Evolutionary conservation across 352 stramenopile species (phyloP).

Genomic region (Phytophthora sojae): DNA sequence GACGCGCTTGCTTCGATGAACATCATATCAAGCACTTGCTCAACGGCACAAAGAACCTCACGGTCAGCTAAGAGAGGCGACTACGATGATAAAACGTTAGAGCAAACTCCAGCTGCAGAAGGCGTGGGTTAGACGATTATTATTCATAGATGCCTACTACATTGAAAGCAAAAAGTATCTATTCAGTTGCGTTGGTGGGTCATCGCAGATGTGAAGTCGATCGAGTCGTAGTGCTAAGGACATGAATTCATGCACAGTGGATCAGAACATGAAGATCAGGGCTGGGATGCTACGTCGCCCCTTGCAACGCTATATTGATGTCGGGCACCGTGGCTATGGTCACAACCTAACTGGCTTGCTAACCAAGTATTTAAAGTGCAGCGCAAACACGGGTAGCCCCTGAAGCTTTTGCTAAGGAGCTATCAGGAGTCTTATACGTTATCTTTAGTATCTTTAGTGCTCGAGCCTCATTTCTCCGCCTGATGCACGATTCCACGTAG

Average conservation of each 20-base stretch:
- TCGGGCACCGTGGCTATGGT: neutral
- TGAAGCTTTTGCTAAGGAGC: no score
- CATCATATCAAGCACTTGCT: slow-evolving; percentile 64
- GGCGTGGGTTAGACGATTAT: neutral
- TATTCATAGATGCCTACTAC: neutral
- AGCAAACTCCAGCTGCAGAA: neutral
- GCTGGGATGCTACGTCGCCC: neutral
- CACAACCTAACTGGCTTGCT: neutral
- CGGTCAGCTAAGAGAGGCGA: slow-evolving; percentile 24
- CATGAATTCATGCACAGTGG: neutral
- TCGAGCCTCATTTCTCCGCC: neutral
- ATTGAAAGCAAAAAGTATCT: no score
- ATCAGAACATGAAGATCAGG: neutral
- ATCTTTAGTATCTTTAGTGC: no score
- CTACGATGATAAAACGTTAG: neutral
- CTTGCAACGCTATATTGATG: neutral
- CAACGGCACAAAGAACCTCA: slow-evolving; percentile 55
- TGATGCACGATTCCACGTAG: neutral
- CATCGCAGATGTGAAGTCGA: neutral
- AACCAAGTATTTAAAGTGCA: neutral
- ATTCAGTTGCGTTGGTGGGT: neutral
- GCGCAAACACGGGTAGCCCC: no score
- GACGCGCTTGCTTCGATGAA: slow-evolving; percentile 58
- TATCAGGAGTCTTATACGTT: neutral
- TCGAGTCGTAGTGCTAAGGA: neutral